A percentile compares a stretch with the other conserved stretches of the same genome.
phyloP scores from a whole-genome alignment of 129 eudicot species.

The Artemisia annua region DNA sequence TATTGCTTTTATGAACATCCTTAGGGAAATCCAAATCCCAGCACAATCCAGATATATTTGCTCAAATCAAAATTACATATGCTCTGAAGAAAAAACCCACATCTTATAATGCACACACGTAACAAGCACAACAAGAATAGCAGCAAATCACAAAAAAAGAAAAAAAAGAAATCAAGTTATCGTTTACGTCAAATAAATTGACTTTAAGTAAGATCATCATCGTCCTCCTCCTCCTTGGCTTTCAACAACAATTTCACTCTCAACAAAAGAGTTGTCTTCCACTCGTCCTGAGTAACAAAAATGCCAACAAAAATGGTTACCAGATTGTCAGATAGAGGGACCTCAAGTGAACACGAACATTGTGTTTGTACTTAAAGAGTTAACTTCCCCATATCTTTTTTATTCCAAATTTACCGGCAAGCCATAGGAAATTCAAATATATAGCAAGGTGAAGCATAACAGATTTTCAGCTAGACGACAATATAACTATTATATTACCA shows the following conservation, averaged over 20 bases:
- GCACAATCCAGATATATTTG: slow-evolving; percentile 20
- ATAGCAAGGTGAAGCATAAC: too few relatives aligned
- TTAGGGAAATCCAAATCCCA: slow-evolving; percentile 7
- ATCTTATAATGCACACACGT: slow-evolving; percentile 9
- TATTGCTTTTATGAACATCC: slow-evolving; percentile 6
- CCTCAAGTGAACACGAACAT: not conserved
- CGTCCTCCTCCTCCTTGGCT: slow-evolving; percentile 51
- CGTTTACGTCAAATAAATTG: slow-evolving; percentile 7
- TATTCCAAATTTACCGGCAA: too few relatives aligned
- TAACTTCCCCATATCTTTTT: not conserved
- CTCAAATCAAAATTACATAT: slow-evolving; percentile 13
- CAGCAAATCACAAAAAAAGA: not conserved
- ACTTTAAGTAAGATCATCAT: slow-evolving; percentile 43
- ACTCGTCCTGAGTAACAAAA: slow-evolving; percentile 38
- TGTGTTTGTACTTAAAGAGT: not conserved
- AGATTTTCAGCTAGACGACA: not conserved
- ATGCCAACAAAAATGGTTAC: not conserved
- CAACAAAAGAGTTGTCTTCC: slow-evolving; percentile 46
- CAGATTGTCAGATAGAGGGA: not conserved
- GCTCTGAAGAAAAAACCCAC: not conserved
- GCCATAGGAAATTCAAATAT: too few relatives aligned
- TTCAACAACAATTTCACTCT: slow-evolving; percentile 48
- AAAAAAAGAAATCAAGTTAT: too few relatives aligned
- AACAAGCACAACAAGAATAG: not conserved
- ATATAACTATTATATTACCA: slow-evolving; percentile 39